Evolutionary conservation across 169 alveolate species (phyloP).

Genomic region (Plasmodium billcollinsi): DNA sequence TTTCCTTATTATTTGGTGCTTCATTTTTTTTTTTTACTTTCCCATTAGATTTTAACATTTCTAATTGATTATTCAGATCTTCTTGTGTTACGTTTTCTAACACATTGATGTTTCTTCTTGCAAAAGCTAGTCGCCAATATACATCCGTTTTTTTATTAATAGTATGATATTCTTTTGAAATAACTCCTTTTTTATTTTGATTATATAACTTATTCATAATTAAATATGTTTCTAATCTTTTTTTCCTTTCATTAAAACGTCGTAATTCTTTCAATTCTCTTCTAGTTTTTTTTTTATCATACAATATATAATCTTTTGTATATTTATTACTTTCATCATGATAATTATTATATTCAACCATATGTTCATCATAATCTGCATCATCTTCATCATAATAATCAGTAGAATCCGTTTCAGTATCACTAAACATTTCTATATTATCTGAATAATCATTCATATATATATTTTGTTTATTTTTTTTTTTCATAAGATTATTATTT

Average conservation of each 20-base stretch:
- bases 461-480: conserved; percentile 40
- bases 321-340: background rate
- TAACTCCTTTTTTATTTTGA: conserved; percentile 29
- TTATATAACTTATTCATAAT: conserved; percentile 63
- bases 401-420: background rate
- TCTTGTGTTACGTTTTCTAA: conserved; percentile 17
- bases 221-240: conserved; percentile 46
- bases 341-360: background rate
- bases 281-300: background rate
- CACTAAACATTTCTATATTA: conserved; percentile 72
- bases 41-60: conserved; percentile 3
- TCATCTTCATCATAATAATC: background rate
- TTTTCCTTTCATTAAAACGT: conserved; percentile 42
- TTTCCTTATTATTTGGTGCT: background rate
- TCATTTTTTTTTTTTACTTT: conserved; percentile 19
- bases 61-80: conserved; percentile 18
- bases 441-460: conserved; percentile 48
- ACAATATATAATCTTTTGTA: background rate
- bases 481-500: conserved; percentile 28
- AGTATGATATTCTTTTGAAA: conserved; percentile 46
- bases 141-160: conserved; percentile 55
- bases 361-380: background rate
- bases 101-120: conserved; percentile 26
- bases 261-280: conserved; percentile 8
- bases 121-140: conserved; percentile 61